These are phyloP conservation scores for Fomitopsis palustris DNA, from an alignment of 1,284 basidiomycete genomes.

Conservation along the genomic window DNA sequence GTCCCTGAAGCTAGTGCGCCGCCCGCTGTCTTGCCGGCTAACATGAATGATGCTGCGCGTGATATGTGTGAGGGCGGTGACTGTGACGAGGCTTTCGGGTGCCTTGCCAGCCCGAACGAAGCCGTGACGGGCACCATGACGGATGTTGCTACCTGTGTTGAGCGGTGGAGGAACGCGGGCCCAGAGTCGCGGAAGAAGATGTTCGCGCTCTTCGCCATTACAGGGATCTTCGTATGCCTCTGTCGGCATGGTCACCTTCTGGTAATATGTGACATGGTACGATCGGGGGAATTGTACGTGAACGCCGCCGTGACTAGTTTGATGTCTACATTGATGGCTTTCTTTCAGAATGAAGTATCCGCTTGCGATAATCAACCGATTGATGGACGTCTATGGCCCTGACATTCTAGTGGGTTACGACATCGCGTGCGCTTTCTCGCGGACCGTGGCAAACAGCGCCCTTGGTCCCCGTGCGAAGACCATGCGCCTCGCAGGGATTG, in stretches of 20 bases:
- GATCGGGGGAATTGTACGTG: slow-evolving; percentile 33
- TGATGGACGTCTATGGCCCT: slow-evolving; percentile 20
- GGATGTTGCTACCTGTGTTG: slow-evolving; percentile 9
- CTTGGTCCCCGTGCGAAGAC: slow-evolving; percentile 16
- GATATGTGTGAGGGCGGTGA: no score
- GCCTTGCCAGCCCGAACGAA: background rate
- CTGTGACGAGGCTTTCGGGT: background rate
- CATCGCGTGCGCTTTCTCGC: slow-evolving; percentile 30
- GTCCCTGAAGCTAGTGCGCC: no score
- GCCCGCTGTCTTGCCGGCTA: no score
- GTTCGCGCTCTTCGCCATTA: slow-evolving; percentile 29
- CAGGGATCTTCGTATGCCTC: slow-evolving; percentile 28
- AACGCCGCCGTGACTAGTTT: background rate
- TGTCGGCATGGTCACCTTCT: slow-evolving; percentile 23
- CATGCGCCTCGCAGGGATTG: slow-evolving; percentile 9
- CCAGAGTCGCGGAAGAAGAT: slow-evolving; percentile 25
- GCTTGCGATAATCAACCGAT: slow-evolving; percentile 25
- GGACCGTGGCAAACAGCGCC: slow-evolving; percentile 23
- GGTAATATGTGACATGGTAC: slow-evolving; percentile 32
- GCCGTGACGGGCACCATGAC: background rate
- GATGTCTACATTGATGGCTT: no score
- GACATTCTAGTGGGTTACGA: slow-evolving; percentile 30
- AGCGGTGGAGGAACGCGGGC: slow-evolving; percentile 17
- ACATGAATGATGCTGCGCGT: no score
- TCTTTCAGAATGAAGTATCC: slow-evolving; percentile 33